These are phyloP conservation scores for Psilocybe cyanescens DNA, from an alignment of 768 basidiomycete genomes.

Conservation along the genomic window DNA sequence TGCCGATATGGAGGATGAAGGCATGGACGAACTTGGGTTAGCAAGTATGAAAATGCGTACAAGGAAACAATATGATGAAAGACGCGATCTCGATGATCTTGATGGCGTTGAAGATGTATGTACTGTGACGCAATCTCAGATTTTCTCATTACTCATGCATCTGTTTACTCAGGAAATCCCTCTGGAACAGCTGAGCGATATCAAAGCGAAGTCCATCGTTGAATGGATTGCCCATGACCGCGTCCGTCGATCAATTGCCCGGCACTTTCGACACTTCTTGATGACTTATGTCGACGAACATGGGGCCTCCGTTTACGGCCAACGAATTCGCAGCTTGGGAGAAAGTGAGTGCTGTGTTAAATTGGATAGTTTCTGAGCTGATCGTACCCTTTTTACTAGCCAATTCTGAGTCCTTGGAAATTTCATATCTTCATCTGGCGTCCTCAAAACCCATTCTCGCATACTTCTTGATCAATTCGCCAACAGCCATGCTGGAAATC, in stretches of 20 bases:
- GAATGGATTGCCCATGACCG: constrained; percentile 97
- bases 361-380: constrained; percentile 5
- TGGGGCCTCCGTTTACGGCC: constrained; percentile 91
- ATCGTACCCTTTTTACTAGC: constrained; percentile 46
- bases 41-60: constrained; percentile 81
- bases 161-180: constrained; percentile 75
- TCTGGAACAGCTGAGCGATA: constrained; percentile 93
- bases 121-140: constrained; percentile 13
- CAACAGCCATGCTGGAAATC: constrained; percentile 88
- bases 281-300: constrained; percentile 96
- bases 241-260: constrained; percentile 86
- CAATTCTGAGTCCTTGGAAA: constrained; percentile 96
- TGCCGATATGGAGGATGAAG: constrained; percentile 79
- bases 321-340: constrained; percentile 90
- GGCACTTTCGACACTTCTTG: constrained; percentile 93
- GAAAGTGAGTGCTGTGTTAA: constrained; percentile 66
- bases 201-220: constrained; percentile 95
- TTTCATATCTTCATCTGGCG: constrained; percentile 95
- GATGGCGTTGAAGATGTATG: constrained; percentile 87
- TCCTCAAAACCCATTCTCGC: constrained; percentile 93
- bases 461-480: constrained; percentile 96
- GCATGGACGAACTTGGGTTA: constrained; percentile 67
- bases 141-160: background rate
- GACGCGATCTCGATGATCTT: constrained; percentile 87
- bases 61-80: constrained; percentile 92